Evolutionary conservation across 208 protist genomes (phyloP), one percentile per base, ranked within the genome.

Genomic region (Giardia duodenalis): DNA sequence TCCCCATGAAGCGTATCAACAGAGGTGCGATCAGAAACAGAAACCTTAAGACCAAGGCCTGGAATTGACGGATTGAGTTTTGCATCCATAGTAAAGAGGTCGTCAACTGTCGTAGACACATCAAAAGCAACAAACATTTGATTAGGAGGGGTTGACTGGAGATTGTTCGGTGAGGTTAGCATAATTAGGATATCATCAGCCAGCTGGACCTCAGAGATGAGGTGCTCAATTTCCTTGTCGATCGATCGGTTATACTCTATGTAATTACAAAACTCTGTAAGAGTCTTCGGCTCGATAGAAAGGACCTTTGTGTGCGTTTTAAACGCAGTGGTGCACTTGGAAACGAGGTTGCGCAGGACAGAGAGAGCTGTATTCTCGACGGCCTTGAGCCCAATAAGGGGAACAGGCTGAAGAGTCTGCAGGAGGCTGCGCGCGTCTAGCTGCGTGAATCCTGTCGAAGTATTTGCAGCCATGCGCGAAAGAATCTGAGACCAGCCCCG

Each of bases 361-460:
- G 0, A 4, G 10, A 91, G 44, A 45, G 10, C 1, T 19, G 88
- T 91, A n/a, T 47, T 2, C 44, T 91, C 1, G 47, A 91, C 88
- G 10, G 88, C 88, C 4, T 91, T 47, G 2, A 91, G 45, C 39
- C 88, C 88, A 0, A 2, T 2, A 1, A 47, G 0, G 43, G 88
- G 88, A 48, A 91, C 88, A 48, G 1, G 1, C 44, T 91, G 44
- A 48, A 91, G 88, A 3, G 2, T 91, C 88, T 91, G 44, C 44
- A 91, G 1, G 2, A 91, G 44, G 4, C 4, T 91, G 44, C 88
- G 44, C 2, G 88, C 88, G 45, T 91, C 88, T 42, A 91, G 88
- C n/a, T 91, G 44, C 2, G 88, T 45, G 45, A 91, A 91, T 22
- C 88, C 88, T 43, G 88, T 47, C 19, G 88, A 45, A n/a, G 2